Evolutionary conservation across 2,329 filamentous ascomycete species (phyloP).

Genomic region (Aspergillus tubingensis): DNA sequence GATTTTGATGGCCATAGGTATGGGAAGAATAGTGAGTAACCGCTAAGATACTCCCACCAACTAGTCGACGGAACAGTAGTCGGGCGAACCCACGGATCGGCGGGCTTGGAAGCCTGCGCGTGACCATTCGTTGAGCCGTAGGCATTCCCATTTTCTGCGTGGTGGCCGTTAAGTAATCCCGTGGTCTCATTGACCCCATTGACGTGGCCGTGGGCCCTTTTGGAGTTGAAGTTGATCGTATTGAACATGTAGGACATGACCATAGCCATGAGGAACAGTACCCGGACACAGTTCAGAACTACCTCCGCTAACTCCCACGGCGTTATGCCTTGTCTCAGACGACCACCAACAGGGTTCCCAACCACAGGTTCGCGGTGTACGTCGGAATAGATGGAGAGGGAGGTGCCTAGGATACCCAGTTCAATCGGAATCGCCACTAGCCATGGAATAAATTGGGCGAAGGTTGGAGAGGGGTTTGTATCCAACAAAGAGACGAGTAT

Average conservation of each 20-base stretch:
- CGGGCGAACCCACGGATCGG: conserved; percentile 84
- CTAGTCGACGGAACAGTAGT: conserved; percentile 81
- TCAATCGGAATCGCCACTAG: conserved; percentile 71
- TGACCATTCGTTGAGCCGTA: conserved; percentile 54
- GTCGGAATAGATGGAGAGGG: conserved; percentile 67
- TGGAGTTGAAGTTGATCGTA: conserved; percentile 46
- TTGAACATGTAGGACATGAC: conserved; percentile 60
- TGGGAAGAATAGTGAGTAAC: conserved; percentile 91
- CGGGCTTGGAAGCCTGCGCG: conserved; percentile 46
- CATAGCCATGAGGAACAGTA: conserved; percentile 66
- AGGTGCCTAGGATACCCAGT: conserved; percentile 67
- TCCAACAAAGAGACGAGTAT: conserved; percentile 85
- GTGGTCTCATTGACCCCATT: conserved; percentile 48
- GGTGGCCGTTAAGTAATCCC: conserved; percentile 42
- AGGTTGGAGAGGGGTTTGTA: conserved; percentile 75
- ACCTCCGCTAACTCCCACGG: conserved; percentile 46
- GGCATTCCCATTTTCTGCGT: conserved; percentile 49
- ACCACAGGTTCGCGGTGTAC: conserved; percentile 65
- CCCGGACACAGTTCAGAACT: conserved; percentile 65
- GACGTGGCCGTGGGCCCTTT: conserved; percentile 28
- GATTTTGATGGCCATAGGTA: conserved; percentile 94
- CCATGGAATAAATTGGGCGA: conserved; percentile 82
- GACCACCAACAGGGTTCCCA: conserved; percentile 50
- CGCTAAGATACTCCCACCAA: conserved; percentile 94
- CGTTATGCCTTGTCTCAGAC: conserved; percentile 43